These are phyloP conservation scores for Hansenula lynferdii DNA, from an alignment of 1,139 yeast species.

Conservation along the genomic window DNA sequence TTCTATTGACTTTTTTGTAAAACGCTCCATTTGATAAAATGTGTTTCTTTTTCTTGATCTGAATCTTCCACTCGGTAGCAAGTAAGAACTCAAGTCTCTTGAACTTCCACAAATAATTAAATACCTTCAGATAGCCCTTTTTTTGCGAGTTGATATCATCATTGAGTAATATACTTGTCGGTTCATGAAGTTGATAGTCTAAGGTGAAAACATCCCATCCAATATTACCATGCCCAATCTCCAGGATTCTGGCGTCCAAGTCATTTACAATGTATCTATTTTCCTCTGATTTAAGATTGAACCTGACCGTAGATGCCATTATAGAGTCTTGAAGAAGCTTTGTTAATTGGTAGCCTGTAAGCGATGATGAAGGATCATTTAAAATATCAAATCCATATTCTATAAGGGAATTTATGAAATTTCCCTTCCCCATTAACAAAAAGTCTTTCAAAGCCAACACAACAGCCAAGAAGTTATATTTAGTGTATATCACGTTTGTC, in stretches of 20 bases:
- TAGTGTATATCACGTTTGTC: slow-evolving; percentile 44
- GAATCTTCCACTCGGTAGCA: slow-evolving; percentile 39
- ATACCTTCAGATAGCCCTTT: slow-evolving; percentile 70
- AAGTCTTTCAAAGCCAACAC: slow-evolving; percentile 59
- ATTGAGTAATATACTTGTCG: slow-evolving; percentile 39
- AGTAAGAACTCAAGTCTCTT: slow-evolving; percentile 55
- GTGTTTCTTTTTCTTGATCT: slow-evolving; percentile 24
- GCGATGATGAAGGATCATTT: slow-evolving; percentile 53
- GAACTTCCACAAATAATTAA: slow-evolving; percentile 81
- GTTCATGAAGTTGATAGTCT: slow-evolving; percentile 68
- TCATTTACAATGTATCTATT: slow-evolving; percentile 40
- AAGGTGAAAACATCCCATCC: slow-evolving; percentile 95
- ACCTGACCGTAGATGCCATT: slow-evolving; percentile 53
- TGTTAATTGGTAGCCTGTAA: slow-evolving; percentile 65
- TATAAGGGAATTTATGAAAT: slow-evolving; percentile 66
- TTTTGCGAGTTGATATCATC: slow-evolving; percentile 36
- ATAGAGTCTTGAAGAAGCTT: slow-evolving; percentile 64
- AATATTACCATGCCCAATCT: slow-evolving; percentile 59
- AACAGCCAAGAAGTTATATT: slow-evolving; percentile 49
- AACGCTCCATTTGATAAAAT: slow-evolving; percentile 23
- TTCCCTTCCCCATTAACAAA: slow-evolving; percentile 69
- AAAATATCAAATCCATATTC: slow-evolving; percentile 50
- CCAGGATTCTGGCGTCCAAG: slow-evolving; percentile 79
- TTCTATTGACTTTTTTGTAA: slow-evolving; percentile 32
- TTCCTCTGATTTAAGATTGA: slow-evolving; percentile 26